Evolutionary conservation across 495 filamentous ascomycete species (phyloP), one percentile per base, ranked within the genome.

Genomic region (Talaromyces liani): DNA sequence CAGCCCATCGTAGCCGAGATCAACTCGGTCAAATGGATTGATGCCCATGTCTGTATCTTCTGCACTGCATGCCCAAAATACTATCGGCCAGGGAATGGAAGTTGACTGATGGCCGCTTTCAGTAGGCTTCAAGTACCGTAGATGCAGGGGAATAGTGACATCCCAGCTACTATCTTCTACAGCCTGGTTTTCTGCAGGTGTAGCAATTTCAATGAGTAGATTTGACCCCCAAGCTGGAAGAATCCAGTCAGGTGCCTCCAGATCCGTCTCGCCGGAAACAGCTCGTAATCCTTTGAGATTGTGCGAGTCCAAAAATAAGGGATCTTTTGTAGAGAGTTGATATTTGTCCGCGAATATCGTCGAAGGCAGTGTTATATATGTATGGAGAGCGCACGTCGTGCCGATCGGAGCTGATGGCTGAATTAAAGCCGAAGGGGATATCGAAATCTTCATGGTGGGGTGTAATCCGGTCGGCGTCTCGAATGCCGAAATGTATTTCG

Each of bases 41-140:
- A 79, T 84, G 0, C 81, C 73, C 79, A 96, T 90, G 73, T 90
- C 87, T 1, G 82, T 84, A 25, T 83, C 89, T 51, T 90, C 88
- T 45, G 85, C 83, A 2, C 81, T 79, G 71, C 94, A 98, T 1
- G 92, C 94, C 93, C 93, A 98, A 79, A 98, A 98, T 2, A 97
- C 83, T 2, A 87, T 83, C 4, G 92, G 95, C 81, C 81, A 87
- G 0, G 91, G 88, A 0, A 96, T 74, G 20, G 71, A 29, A 0
- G 69, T 69, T 3, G 70, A 53, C 18, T 69, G 73, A 60, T 85
- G 81, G 2, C 85, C 85, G 5, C 80, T 77, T 51, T 77, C 73
- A 0, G 77, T 74, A 1, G 88, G 85, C 7, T 70, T 72, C n/a
- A 94, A 79, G 67, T 98, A 98, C 29, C 93, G 89, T 2, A 97